Base-by-base conservation (phyloP, 2,329 filamentous ascomycete genomes). In the Pseudogymnoascus sp. region DNA sequence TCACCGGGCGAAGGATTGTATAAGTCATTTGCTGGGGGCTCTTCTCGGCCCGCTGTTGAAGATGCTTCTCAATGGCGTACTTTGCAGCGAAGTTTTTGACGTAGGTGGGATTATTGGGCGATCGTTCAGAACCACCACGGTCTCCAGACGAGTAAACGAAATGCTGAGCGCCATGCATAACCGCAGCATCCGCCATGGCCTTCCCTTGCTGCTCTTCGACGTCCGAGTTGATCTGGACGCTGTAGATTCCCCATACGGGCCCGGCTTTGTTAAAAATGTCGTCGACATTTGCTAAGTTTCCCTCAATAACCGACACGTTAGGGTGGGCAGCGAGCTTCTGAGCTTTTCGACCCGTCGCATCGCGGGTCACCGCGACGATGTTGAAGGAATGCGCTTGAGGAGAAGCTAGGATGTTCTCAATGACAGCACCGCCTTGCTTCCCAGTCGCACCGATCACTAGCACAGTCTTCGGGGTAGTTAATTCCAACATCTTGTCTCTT, bases 91-190 rank as follows among this genome's bases (percentile, higher is more conserved):
- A 89, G 70, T 88, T 84, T 0, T 84, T 83, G 38, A 88, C 76
- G 1, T 77, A 66, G 2, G 85, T 87, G 0, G 82, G 77, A 66
- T 79, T 79, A 11, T 78, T 76, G 59, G 78, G 74, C 59, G 78
- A 80, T 38, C 77, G 78, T 2, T 74, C 79, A 4, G 23, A 4
- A 18, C 84, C 84, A 53, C 82, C 81, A 25, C 85, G 83, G 64
- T 88, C 86, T 6, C 86, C 82, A 42, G 81, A 85, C 0, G 79
- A 80, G 73, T 86, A 88, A 63, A 89, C 79, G 67, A 88, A 85
- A 70, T 83, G 79, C 63, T 79, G 76, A 59, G 87, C 82, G 10
- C 78, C 77, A 34, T 82, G 74, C 28, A 80, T 79, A 56, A 87
- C 67, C 0, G 83, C 77, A 1, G 79, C 82, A 62, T 86, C 81